Evolutionary conservation across 768 basidiomycete genomes (phyloP).

Genomic region (Rhizopogon sp.): DNA sequence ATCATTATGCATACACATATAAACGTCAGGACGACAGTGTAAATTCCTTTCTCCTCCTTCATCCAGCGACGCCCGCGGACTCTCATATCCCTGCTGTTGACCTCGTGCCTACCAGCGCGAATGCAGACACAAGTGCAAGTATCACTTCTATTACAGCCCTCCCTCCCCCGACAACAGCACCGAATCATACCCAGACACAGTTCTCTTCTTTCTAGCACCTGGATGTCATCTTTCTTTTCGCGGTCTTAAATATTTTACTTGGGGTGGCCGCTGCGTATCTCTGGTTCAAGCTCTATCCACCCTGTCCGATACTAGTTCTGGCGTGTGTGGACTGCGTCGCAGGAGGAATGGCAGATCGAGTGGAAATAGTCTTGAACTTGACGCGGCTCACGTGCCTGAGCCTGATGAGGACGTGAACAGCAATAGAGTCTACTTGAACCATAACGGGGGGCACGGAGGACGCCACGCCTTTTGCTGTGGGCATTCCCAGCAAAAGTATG

Average conservation of each 20-base stretch:
- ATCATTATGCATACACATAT: conserved; percentile 1
- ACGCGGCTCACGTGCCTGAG: conserved; percentile 21
- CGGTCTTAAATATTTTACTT: conserved; percentile 19
- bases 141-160: conserved; percentile 31
- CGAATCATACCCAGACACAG: conserved; percentile 11
- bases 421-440: not conserved
- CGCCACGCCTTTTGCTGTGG: conserved; percentile 16
- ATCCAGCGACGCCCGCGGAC: not conserved
- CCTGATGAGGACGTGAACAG: conserved; percentile 9
- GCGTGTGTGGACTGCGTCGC: not conserved
- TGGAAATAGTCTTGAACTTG: conserved; percentile 3
- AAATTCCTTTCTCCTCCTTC: not conserved
- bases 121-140: conserved; percentile 5
- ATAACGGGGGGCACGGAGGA: conserved; percentile 21
- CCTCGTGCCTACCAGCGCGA: conserved; percentile 6
- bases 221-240: conserved; percentile 24
- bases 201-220: conserved; percentile 13
- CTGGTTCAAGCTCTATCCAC: conserved; percentile 10
- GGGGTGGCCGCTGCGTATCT: conserved; percentile 11
- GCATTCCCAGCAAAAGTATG: conserved; percentile 26
- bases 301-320: not conserved
- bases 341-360: not conserved
- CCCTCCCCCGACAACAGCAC: conserved; percentile 16
- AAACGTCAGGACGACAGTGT: not conserved
- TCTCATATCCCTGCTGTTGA: not conserved